Evolutionary conservation across 805 yeast species (phyloP).

Genomic region (Blastobotrys muscicola): DNA sequence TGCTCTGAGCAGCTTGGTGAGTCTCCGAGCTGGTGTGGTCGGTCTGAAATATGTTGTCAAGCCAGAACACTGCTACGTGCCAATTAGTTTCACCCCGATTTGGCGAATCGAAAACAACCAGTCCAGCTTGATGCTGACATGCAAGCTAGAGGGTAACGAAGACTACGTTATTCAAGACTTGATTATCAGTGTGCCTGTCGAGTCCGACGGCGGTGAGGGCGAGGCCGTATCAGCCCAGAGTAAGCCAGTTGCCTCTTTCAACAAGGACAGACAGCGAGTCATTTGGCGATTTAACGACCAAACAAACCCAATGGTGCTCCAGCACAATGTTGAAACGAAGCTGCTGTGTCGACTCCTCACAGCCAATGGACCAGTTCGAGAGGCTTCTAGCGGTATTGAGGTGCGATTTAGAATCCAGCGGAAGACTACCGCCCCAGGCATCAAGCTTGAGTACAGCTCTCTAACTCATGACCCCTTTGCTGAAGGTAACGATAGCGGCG

Average conservation of each 20-base stretch:
- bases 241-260: conserved; percentile 87
- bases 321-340: conserved; percentile 44
- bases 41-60: conserved; percentile 65
- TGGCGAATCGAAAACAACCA: conserved; percentile 87
- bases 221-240: conserved; percentile 63
- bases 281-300: conserved; percentile 57
- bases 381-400: conserved; percentile 65
- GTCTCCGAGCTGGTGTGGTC: conserved; percentile 37
- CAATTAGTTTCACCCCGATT: conserved; percentile 64
- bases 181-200: conserved; percentile 50
- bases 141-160: conserved; percentile 44
- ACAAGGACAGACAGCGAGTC: conserved; percentile 73
- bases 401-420: conserved; percentile 28
- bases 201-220: conserved; percentile 34
- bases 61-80: conserved; percentile 37
- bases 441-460: conserved; percentile 6
- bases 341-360: conserved; percentile 83
- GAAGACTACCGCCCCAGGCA: not conserved
- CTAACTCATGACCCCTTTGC: conserved; percentile 11
- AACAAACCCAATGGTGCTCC: conserved; percentile 27
- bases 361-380: conserved; percentile 52
- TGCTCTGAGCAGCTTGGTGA: conserved; percentile 7
- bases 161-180: conserved; percentile 40
- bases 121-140: conserved; percentile 71
- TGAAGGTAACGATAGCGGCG: conserved; percentile 8